Conservation (phyloP, 345 rosid genomes). For the Clarkia xantiana region DNA sequence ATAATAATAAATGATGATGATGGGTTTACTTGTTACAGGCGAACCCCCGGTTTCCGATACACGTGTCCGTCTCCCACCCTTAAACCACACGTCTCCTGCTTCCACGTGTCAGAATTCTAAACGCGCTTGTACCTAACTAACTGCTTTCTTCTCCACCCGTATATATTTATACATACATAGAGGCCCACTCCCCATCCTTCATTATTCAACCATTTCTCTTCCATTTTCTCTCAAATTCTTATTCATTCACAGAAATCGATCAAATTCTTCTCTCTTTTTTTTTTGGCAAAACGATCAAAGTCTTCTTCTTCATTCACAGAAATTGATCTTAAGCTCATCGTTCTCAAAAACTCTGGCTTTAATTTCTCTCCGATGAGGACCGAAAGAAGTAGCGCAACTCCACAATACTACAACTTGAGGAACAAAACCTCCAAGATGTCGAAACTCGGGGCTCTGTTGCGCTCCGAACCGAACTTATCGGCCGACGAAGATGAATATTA, state of each 20-base stretch:
- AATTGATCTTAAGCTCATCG: no score
- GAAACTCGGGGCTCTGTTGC: conserved; percentile 51
- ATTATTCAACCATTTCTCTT: no score
- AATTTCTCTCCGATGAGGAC: conserved; percentile 3
- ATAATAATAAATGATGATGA: no score
- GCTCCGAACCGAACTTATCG: conserved; percentile 22
- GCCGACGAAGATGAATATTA: conserved; percentile 12
- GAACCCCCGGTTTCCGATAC: no score
- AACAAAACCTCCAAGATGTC: conserved; percentile 22
- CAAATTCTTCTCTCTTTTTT: no score
- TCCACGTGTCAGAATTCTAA: conserved; percentile 42
- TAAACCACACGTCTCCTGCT: conserved; percentile 1
- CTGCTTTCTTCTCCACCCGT: neutral
- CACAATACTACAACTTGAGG: neutral
- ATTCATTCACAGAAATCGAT: no score
- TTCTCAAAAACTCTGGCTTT: no score
- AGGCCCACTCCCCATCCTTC: neutral
- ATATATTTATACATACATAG: conserved; percentile 12
- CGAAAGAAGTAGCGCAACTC: conserved; percentile 3
- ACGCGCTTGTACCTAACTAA: conserved; percentile 8
- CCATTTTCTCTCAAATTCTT: no score
- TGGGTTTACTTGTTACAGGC: no score
- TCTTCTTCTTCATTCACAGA: no score
- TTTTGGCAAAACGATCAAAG: no score
- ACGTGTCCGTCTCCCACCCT: neutral